These are phyloP conservation scores for Cutaneotrichosporon curvatum DNA, from an alignment of 1,284 basidiomycete genomes.

Conservation along the genomic window DNA sequence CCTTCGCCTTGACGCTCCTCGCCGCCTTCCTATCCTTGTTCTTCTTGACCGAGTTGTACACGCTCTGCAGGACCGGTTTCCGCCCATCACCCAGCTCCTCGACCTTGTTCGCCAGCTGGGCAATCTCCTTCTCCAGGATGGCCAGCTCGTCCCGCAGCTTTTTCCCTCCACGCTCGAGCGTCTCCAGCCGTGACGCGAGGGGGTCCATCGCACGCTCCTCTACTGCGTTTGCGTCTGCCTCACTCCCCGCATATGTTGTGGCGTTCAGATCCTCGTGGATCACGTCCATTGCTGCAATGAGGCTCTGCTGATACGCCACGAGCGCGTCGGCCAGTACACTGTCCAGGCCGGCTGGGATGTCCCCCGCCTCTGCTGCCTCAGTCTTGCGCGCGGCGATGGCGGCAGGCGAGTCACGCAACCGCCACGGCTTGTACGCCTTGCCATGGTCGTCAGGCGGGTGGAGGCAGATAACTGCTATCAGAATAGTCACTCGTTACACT, in stretches of 20 bases:
- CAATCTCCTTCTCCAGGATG: background rate
- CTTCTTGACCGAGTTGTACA: background rate
- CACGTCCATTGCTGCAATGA: conserved; percentile 33
- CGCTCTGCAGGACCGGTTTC: background rate
- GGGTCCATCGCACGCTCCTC: background rate
- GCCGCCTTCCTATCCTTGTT: no score
- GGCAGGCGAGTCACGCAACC: conserved; percentile 40
- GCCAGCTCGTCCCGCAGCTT: conserved; percentile 3
- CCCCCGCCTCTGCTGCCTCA: conserved; percentile 13
- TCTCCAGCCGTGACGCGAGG: background rate
- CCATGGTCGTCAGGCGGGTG: conserved; percentile 35
- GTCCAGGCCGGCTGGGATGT: conserved; percentile 22
- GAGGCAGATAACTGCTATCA: conserved; percentile 43
- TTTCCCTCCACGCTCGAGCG: background rate
- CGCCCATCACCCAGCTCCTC: conserved; percentile 8
- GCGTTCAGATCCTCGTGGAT: no score
- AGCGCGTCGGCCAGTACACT: conserved; percentile 40
- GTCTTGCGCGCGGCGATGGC: conserved; percentile 30
- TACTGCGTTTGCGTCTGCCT: background rate
- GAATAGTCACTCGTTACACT: conserved; percentile 12
- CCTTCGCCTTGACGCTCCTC: no score
- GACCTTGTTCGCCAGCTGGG: background rate
- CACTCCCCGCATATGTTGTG: no score
- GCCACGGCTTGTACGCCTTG: conserved; percentile 38
- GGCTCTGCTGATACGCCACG: conserved; percentile 42